A percentile compares a stretch with the other conserved stretches of the same genome.
These are phyloP conservation scores for Thielaviopsis euricoi DNA, from an alignment of 2,329 filamentous ascomycete species.

Conservation along the genomic window DNA sequence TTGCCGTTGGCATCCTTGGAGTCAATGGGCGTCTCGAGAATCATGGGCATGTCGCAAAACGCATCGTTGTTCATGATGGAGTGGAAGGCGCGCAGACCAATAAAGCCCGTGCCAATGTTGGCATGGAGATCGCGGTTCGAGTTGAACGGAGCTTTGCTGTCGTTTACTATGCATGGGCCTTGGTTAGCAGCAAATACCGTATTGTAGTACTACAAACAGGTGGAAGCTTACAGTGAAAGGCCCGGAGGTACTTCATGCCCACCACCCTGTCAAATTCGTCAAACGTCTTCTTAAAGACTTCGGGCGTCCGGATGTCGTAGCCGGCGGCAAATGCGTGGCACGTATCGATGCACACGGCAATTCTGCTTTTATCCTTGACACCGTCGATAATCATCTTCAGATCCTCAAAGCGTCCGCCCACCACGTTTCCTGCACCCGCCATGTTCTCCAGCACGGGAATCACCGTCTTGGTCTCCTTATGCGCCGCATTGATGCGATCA, in stretches of 20 bases:
- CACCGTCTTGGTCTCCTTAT: conserved; percentile 58
- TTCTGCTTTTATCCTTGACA: conserved; percentile 63
- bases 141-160: conserved; percentile 76
- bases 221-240: conserved; percentile 45
- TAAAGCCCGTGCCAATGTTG: conserved; percentile 89
- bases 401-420: conserved; percentile 76
- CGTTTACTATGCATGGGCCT: conserved; percentile 50
- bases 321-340: conserved; percentile 93
- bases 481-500: conserved; percentile 63
- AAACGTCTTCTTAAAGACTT: conserved; percentile 58
- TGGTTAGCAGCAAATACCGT: background rate
- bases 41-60: conserved; percentile 70
- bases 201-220: background rate
- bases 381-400: conserved; percentile 67
- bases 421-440: conserved; percentile 76
- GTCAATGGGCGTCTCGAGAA: conserved; percentile 92
- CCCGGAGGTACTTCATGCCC: conserved; percentile 63
- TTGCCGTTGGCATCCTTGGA: conserved; percentile 48
- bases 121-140: conserved; percentile 82
- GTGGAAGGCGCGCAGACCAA: conserved; percentile 82
- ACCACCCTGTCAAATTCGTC: conserved; percentile 60
- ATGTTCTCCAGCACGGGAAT: conserved; percentile 88
- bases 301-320: conserved; percentile 68
- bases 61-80: conserved; percentile 69
- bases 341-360: conserved; percentile 92